Conservation (phyloP, 2,329 filamentous ascomycete genomes). For the Penicillium sp. region DNA sequence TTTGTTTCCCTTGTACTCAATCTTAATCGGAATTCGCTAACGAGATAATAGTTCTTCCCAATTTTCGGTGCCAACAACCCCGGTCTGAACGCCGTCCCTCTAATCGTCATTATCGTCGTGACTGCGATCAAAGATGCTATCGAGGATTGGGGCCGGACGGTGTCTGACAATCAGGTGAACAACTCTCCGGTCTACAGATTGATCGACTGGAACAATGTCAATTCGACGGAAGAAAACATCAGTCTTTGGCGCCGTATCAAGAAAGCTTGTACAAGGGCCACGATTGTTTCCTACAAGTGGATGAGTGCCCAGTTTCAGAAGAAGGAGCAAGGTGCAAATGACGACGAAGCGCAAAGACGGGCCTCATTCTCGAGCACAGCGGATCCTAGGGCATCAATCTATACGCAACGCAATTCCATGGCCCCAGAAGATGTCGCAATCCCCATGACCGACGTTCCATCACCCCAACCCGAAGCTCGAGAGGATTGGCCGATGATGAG, state of each 20-base stretch:
- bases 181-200: constrained; percentile 93
- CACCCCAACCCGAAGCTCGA: constrained; percentile 63
- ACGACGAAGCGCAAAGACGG: constrained; percentile 55
- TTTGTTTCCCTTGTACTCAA: neutral
- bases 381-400: constrained; percentile 56
- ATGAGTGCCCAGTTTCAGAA: constrained; percentile 51
- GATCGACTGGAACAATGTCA: constrained; percentile 87
- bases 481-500: constrained; percentile 42
- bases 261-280: constrained; percentile 71
- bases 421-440: constrained; percentile 64
- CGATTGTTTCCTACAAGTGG: constrained; percentile 56
- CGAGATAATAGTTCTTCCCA: constrained; percentile 71
- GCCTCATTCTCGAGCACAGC: constrained; percentile 65
- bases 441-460: constrained; percentile 93
- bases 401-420: constrained; percentile 50
- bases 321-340: constrained; percentile 39
- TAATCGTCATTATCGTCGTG: constrained; percentile 86
- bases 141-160: constrained; percentile 89
- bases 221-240: constrained; percentile 82
- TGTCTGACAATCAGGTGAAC: constrained; percentile 90
- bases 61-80: constrained; percentile 94
- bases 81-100: constrained; percentile 80
- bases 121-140: constrained; percentile 93
- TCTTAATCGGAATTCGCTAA: constrained; percentile 23
- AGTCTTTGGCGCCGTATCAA: constrained; percentile 85